Conservation (phyloP, 2,329 filamentous ascomycete genomes). For the Gremmenia infestans region DNA sequence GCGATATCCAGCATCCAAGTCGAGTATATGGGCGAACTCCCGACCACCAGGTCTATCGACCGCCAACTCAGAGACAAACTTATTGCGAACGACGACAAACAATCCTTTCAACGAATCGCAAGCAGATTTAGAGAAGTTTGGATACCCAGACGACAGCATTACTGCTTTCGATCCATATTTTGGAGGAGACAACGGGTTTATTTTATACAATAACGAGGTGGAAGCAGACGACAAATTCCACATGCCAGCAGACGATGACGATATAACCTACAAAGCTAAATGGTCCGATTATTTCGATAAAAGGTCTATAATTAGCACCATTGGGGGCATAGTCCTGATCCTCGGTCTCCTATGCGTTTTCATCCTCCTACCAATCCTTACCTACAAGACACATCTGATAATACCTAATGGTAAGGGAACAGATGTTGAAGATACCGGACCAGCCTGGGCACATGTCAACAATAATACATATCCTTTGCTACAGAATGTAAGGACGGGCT, state of each 20-base stretch:
- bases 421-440: constrained; percentile 10
- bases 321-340: constrained; percentile 38
- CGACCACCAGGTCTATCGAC: neutral
- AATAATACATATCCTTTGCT: constrained; percentile 42
- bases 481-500: constrained; percentile 40
- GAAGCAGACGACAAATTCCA: constrained; percentile 52
- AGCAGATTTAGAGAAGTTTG: constrained; percentile 33
- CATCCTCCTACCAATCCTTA: constrained; percentile 45
- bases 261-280: constrained; percentile 36
- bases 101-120: constrained; percentile 23
- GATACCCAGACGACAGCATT: constrained; percentile 43
- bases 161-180: constrained; percentile 39
- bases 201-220: constrained; percentile 44
- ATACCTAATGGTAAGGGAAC: neutral
- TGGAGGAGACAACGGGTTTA: constrained; percentile 33
- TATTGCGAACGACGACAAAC: constrained; percentile 14
- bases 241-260: constrained; percentile 46
- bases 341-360: constrained; percentile 45
- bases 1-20: constrained; percentile 25
- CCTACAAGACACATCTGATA: constrained; percentile 32
- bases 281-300: constrained; percentile 41
- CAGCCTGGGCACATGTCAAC: constrained; percentile 43
- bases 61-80: constrained; percentile 4
- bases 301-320: constrained; percentile 36
- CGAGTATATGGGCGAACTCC: constrained; percentile 1